These are phyloP conservation scores for Penicillium verhagenii DNA, from an alignment of 495 filamentous ascomycete genomes.

Conservation along the genomic window DNA sequence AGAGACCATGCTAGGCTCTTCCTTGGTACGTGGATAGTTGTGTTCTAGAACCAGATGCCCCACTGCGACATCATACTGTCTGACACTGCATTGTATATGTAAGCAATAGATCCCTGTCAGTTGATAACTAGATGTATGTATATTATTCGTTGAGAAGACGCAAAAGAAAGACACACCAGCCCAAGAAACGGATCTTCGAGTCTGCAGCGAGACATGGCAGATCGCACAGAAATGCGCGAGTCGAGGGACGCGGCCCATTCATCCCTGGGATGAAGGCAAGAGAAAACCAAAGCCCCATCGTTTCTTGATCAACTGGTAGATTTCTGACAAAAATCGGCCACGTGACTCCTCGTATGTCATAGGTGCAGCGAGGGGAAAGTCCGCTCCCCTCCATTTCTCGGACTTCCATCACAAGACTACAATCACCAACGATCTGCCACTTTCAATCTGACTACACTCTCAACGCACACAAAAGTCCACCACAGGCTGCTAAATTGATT, in stretches of 20 bases:
- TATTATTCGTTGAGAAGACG: background rate
- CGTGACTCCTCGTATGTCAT: conserved; percentile 49
- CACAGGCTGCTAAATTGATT: background rate
- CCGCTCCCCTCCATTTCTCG: conserved; percentile 23
- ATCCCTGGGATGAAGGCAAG: conserved; percentile 30
- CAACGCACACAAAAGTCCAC: background rate
- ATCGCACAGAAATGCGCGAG: conserved; percentile 64
- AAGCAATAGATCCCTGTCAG: background rate
- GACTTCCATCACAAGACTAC: conserved; percentile 15
- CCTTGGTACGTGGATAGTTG: conserved; percentile 50
- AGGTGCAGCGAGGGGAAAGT: conserved; percentile 39
- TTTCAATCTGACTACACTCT: background rate
- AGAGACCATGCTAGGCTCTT: conserved; percentile 39
- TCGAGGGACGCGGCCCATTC: conserved; percentile 63
- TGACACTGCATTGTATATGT: conserved; percentile 53
- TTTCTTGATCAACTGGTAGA: background rate
- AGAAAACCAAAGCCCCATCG: background rate
- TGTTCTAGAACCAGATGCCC: conserved; percentile 68
- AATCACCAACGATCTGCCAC: background rate
- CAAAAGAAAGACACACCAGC: conserved; percentile 62
- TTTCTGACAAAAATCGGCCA: conserved; percentile 18
- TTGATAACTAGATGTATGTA: background rate
- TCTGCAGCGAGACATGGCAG: conserved; percentile 55
- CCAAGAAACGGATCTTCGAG: conserved; percentile 84
- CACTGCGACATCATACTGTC: conserved; percentile 58